These are phyloP conservation scores for Magnolia officinalis DNA, from an alignment of 164 flowering plant genomes.

Conservation along the genomic window DNA sequence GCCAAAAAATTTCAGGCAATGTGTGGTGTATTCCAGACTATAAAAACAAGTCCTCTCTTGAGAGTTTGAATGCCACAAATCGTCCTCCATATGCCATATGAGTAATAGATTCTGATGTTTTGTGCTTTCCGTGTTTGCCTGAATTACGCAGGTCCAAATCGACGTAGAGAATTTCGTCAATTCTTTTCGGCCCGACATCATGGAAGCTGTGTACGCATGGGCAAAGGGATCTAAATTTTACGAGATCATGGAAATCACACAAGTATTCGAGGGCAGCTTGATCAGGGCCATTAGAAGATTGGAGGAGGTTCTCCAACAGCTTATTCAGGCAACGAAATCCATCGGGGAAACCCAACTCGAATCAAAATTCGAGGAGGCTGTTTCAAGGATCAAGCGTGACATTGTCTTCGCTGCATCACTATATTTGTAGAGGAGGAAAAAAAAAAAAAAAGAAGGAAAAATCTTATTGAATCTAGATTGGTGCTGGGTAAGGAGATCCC, in stretches of 20 bases:
- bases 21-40: no score
- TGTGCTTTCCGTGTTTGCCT: not conserved
- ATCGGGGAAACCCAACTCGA: constrained; percentile 89
- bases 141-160: constrained; percentile 61
- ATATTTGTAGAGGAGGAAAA: constrained; percentile 48
- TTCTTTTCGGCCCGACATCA: constrained; percentile 87
- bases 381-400: constrained; percentile 91
- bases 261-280: constrained; percentile 93
- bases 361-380: constrained; percentile 81
- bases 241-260: constrained; percentile 68
- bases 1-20: no score
- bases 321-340: constrained; percentile 78
- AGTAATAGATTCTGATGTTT: not conserved
- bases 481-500: no score
- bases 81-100: no score
- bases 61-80: no score
- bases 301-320: constrained; percentile 97
- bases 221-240: constrained; percentile 92
- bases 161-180: constrained; percentile 84
- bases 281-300: constrained; percentile 95
- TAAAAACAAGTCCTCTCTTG: no score
- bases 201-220: constrained; percentile 98
- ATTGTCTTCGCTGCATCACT: constrained; percentile 97
- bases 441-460: no score
- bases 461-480: no score